Evolutionary conservation across 495 filamentous ascomycete genomes (phyloP).

Genomic region (Trichoderma virens): DNA sequence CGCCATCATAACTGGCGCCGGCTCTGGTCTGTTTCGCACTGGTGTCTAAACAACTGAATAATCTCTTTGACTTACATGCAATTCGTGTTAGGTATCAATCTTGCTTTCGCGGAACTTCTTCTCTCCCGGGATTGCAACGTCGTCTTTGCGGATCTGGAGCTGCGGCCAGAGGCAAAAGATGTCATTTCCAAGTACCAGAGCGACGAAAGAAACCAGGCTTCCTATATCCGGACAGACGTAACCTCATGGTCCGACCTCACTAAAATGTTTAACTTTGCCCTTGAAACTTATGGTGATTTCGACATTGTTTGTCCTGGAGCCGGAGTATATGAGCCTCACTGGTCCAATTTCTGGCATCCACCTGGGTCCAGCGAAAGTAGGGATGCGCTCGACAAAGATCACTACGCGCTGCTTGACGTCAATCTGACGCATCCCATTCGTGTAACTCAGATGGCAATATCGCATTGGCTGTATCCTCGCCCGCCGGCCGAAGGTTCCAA

Average conservation of each 20-base stretch:
- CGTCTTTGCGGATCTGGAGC: constrained; percentile 55
- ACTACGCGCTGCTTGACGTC: constrained; percentile 55
- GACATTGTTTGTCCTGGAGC: constrained; percentile 65
- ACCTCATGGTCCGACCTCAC: constrained; percentile 53
- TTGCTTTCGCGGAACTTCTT: constrained; percentile 51
- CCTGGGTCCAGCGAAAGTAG: constrained; percentile 34
- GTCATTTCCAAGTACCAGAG: constrained; percentile 42
- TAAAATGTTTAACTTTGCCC: constrained; percentile 47
- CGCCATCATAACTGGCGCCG: constrained; percentile 65
- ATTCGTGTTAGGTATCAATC: constrained; percentile 40
- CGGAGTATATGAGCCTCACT: constrained; percentile 59
- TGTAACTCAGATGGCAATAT: constrained; percentile 55
- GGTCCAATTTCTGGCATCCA: constrained; percentile 61
- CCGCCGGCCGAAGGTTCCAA: constrained; percentile 40
- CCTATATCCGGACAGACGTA: constrained; percentile 60
- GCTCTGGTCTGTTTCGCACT: constrained; percentile 50
- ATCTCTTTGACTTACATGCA: neutral
- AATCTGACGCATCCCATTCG: constrained; percentile 65
- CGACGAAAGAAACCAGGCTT: constrained; percentile 21
- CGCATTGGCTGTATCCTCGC: constrained; percentile 40
- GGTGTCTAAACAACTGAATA: too few relatives aligned
- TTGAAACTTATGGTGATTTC: constrained; percentile 46
- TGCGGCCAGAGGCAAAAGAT: constrained; percentile 55
- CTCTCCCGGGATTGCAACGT: constrained; percentile 55
- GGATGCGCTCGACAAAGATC: constrained; percentile 34